Evolutionary conservation across 768 basidiomycete species (phyloP).

Genomic region (Auricularia sp.): DNA sequence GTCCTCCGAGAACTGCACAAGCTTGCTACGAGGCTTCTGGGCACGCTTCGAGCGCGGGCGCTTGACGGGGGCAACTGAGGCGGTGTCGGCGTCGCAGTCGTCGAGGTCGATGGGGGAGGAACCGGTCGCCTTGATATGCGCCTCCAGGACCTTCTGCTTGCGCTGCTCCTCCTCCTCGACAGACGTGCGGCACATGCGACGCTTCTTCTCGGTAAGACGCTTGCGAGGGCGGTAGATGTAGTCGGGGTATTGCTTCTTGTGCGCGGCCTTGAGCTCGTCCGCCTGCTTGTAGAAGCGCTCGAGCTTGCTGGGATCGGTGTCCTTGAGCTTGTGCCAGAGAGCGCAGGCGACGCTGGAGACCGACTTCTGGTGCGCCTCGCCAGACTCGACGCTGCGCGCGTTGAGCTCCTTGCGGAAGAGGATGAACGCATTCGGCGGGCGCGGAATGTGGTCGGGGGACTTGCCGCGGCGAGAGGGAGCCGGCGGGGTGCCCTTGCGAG

Average conservation of each 20-base stretch:
- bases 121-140: not conserved
- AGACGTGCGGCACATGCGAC: not conserved
- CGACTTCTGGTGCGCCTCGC: conserved; percentile 1
- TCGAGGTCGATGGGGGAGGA: not conserved
- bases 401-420: conserved; percentile 74
- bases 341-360: not conserved
- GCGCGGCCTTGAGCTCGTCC: not conserved
- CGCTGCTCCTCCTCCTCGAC: not conserved
- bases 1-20: not conserved
- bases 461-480: not conserved
- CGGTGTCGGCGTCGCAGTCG: not conserved
- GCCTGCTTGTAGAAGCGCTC: not conserved
- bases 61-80: not conserved
- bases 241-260: not conserved
- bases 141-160: not conserved
- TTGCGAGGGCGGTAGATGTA: not conserved
- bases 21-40: not conserved
- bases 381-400: not conserved
- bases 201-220: not conserved
- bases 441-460: conserved; percentile 57
- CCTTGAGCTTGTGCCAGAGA: not conserved
- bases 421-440: conserved; percentile 80
- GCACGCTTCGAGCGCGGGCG: not conserved
- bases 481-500: not conserved
- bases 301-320: not conserved